Evolutionary conservation across 208 protist genomes (phyloP), one percentile per base, ranked within the genome.

Genomic region (Wallacemonas sp.): DNA sequence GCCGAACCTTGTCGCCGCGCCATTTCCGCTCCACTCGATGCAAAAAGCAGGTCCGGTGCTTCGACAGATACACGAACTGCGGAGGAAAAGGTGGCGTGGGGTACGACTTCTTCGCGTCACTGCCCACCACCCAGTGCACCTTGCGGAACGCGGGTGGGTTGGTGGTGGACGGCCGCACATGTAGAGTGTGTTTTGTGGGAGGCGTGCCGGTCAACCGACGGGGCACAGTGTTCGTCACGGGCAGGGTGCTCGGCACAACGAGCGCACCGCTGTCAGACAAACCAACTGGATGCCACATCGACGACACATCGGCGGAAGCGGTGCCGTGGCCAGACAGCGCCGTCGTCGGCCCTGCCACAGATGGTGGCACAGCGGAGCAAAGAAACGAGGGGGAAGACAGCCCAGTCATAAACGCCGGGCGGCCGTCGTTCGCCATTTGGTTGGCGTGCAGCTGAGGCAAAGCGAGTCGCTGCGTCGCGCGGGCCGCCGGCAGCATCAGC

Each of bases 61-160:
- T 32, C 4, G 65, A 70, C 19, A 70, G 26, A 29, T 63, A 63
- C 13, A 70, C 22, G 17, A 54, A 12, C 19, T 60, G 54, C n/a
- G 36, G 33, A 6, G 63, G 63, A 24, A 68, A 59, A 38, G 63
- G 63, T 15, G 5, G 33, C 19, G 39, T 29, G 4, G 41, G 29
- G 3, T 42, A 30, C 8, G 44, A 21, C n/a, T 66, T 52, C 38
- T 66, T 54, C 19, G 46, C 33, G 22, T 54, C 46, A 10, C 27
- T n/a, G 12, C 46, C 46, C 12, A 26, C 13, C 10, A 54, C 1
- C 46, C 5, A 54, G n/a, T 54, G 46, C n/a, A 54, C n/a, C 27
- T 54, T 54, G 24, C 6, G 21, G 46, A 36, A 54, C 21, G 46
- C 27, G 6, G 27, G 13, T 5, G 9, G 5, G 24, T 27, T 8